A percentile compares a stretch with the other conserved stretches of the same genome.
Evolutionary conservation across 202 grass and related monocot genomes (phyloP).

Genomic region (Cymbopogon flexuosus): DNA sequence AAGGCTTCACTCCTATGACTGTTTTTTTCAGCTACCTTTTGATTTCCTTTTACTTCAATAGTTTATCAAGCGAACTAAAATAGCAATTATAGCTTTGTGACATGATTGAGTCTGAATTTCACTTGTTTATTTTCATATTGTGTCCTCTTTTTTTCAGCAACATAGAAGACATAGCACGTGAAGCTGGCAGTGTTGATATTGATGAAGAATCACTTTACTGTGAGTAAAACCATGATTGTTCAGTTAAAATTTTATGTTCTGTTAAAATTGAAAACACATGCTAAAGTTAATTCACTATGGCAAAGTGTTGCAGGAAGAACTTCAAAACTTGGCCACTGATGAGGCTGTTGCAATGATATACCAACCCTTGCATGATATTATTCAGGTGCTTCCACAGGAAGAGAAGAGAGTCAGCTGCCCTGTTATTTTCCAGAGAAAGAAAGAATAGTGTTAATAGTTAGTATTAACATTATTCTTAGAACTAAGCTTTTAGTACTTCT

Average conservation of each 20-base stretch:
- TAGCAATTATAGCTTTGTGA: not conserved
- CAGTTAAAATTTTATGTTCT: conserved; percentile 20
- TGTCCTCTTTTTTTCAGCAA: conserved; percentile 51
- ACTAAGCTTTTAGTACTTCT: conserved; percentile 35
- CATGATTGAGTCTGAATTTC: not conserved
- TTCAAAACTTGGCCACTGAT: conserved; percentile 52
- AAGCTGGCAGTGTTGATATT: conserved; percentile 74
- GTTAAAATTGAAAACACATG: not conserved
- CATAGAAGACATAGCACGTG: conserved; percentile 89
- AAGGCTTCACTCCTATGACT: conserved; percentile 38
- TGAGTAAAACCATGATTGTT: conserved; percentile 32
- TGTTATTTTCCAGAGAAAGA: conserved; percentile 1
- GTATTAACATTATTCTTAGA: not conserved
- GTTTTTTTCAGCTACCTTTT: conserved; percentile 12
- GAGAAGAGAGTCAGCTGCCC: not conserved
- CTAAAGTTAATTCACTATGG: conserved; percentile 20
- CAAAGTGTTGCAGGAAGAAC: conserved; percentile 58
- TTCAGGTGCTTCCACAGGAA: conserved; percentile 56
- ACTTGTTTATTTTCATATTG: conserved; percentile 21
- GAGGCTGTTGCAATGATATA: conserved; percentile 60
- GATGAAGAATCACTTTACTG: conserved; percentile 72
- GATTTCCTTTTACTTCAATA: conserved; percentile 2
- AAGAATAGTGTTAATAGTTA: conserved; percentile 2
- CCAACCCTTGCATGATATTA: conserved; percentile 63
- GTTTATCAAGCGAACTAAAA: not conserved